These are phyloP conservation scores for Hericium coralloides DNA, from an alignment of 768 basidiomycete genomes.

Conservation along the genomic window DNA sequence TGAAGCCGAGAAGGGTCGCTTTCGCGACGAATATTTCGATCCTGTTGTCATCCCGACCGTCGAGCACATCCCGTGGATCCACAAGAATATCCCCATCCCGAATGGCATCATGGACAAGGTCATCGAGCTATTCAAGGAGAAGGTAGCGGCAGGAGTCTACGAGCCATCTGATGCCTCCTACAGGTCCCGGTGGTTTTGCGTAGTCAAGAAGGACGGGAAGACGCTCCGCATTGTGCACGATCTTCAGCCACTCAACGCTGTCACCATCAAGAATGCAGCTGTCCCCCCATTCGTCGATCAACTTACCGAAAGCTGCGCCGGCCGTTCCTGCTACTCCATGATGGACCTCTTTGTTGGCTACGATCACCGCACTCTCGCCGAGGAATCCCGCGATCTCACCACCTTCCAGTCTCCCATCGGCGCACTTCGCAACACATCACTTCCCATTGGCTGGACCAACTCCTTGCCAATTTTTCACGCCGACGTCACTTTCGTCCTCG, in stretches of 20 bases:
- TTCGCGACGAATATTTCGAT: slow-evolving; percentile 22
- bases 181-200: slow-evolving; percentile 17
- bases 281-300: slow-evolving; percentile 15
- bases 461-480: slow-evolving; percentile 18
- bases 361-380: slow-evolving; percentile 23
- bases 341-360: slow-evolving; percentile 24
- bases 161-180: slow-evolving; percentile 18
- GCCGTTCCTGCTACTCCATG: slow-evolving; percentile 13
- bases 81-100: slow-evolving; percentile 16
- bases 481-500: slow-evolving; percentile 24
- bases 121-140: slow-evolving; percentile 23
- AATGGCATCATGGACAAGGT: slow-evolving; percentile 17
- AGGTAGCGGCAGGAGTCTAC: slow-evolving; percentile 28
- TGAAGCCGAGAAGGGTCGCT: slow-evolving; percentile 26
- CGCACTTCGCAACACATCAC: not conserved
- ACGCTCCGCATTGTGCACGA: slow-evolving; percentile 16
- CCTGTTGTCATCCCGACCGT: slow-evolving; percentile 26
- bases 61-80: slow-evolving; percentile 18
- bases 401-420: not conserved
- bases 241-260: slow-evolving; percentile 18
- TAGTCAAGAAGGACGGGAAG: slow-evolving; percentile 14
- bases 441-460: not conserved
- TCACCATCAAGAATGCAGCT: slow-evolving; percentile 14
- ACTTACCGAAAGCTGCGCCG: slow-evolving; percentile 16
- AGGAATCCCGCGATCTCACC: slow-evolving; percentile 28